Conservation (phyloP, 345 rosid species). For the Brassica cretica region DNA sequence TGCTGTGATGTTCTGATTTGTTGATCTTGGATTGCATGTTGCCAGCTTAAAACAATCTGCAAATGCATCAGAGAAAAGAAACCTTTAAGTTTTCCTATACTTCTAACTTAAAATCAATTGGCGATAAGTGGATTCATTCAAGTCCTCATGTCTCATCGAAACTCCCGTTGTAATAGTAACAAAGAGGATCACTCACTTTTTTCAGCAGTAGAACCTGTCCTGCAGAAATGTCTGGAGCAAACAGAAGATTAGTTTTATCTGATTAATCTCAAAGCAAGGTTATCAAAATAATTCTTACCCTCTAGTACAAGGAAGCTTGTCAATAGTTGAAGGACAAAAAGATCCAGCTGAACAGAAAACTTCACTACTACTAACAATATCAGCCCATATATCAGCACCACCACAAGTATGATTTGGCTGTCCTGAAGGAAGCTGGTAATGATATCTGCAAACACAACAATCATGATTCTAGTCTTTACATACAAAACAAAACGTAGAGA, state of each 20-base stretch:
- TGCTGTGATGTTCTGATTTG: slow-evolving; percentile 88
- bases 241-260: slow-evolving; percentile 28
- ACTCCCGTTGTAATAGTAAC: not conserved
- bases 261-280: slow-evolving; percentile 22
- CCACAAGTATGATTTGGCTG: slow-evolving; percentile 81
- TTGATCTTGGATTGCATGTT: slow-evolving; percentile 67
- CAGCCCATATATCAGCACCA: slow-evolving; percentile 96
- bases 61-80: slow-evolving; percentile 31
- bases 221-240: slow-evolving; percentile 78
- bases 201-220: slow-evolving; percentile 78
- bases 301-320: slow-evolving; percentile 72
- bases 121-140: too few relatives aligned
- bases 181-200: slow-evolving; percentile 46
- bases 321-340: slow-evolving; percentile 77
- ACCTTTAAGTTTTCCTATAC: not conserved
- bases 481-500: slow-evolving; percentile 16
- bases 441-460: slow-evolving; percentile 64
- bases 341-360: slow-evolving; percentile 92
- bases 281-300: slow-evolving; percentile 62
- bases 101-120: too few relatives aligned
- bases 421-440: slow-evolving; percentile 82
- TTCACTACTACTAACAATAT: slow-evolving; percentile 69
- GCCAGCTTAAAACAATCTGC: slow-evolving; percentile 86
- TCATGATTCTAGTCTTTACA: slow-evolving; percentile 51
- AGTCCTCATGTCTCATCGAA: too few relatives aligned